Evolutionary conservation across 108 stramenopile genomes (phyloP).

Genomic region (Cyclostephanos tholiformis): DNA sequence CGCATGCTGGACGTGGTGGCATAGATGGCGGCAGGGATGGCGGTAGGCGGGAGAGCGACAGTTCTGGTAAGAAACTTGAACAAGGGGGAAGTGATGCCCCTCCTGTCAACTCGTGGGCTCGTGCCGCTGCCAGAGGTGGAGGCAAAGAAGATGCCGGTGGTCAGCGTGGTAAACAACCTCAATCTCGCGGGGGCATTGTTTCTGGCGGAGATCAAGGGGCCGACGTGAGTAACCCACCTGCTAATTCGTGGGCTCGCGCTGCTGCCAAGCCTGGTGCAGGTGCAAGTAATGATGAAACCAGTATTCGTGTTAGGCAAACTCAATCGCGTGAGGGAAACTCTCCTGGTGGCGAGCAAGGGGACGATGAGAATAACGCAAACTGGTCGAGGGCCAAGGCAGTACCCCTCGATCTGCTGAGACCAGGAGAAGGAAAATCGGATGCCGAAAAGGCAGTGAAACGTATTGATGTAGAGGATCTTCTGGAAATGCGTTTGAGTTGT

Average conservation of each 20-base stretch:
- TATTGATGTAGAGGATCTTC: conserved; percentile 50
- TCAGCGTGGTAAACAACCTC: conserved; percentile 13
- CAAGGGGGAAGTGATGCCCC: conserved; percentile 15
- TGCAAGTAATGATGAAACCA: conserved; percentile 33
- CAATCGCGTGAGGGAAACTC: conserved; percentile 31
- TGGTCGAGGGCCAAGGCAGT: conserved; percentile 35
- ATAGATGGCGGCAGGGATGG: conserved; percentile 29
- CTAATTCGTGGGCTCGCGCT: conserved; percentile 40
- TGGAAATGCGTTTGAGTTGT: conserved; percentile 58
- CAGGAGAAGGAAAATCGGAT: conserved; percentile 61
- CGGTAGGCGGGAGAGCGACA: conserved; percentile 23
- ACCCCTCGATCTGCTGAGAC: conserved; percentile 41
- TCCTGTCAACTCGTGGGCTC: conserved; percentile 33
- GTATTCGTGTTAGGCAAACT: conserved; percentile 15
- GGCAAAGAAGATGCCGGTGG: conserved; percentile 34
- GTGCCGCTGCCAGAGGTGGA: conserved; percentile 43
- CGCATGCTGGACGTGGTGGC: conserved; percentile 15
- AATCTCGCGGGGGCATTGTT: conserved; percentile 32
- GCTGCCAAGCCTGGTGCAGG: conserved; percentile 30
- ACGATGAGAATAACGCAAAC: conserved; percentile 23
- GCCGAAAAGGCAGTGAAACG: conserved; percentile 67
- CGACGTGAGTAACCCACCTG: background rate
- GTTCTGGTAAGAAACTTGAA: conserved; percentile 20
- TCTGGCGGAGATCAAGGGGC: conserved; percentile 39
- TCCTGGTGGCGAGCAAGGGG: conserved; percentile 37